Conservation (phyloP, 1,284 basidiomycete genomes). For the Rhodotorula sp. region DNA sequence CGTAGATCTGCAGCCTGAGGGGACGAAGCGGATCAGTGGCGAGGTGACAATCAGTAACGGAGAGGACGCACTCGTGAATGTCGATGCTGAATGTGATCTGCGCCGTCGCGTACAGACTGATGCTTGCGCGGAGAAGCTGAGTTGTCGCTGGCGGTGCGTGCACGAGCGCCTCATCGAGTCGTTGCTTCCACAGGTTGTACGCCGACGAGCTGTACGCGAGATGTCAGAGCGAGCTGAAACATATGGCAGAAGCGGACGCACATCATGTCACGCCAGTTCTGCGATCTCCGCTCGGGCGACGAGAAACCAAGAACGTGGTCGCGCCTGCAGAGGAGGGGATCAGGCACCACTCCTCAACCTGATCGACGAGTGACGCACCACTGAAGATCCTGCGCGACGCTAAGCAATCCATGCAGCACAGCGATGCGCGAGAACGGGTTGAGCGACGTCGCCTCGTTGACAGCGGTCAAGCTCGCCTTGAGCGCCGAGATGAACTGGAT, state of each 20-base stretch:
- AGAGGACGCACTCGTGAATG: slow-evolving; percentile 38
- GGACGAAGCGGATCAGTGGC: not conserved
- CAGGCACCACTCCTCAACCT: too few species aligned
- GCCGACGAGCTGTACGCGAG: slow-evolving; percentile 32
- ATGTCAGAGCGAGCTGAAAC: not conserved
- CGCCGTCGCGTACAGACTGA: slow-evolving; percentile 45
- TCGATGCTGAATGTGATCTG: slow-evolving; percentile 46
- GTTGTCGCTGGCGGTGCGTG: slow-evolving; percentile 36
- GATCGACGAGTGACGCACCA: slow-evolving; percentile 28
- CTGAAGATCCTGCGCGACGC: slow-evolving; percentile 45
- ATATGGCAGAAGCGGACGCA: slow-evolving; percentile 5
- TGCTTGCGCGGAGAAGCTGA: slow-evolving; percentile 44
- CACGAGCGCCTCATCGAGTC: slow-evolving; percentile 42
- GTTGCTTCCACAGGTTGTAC: slow-evolving; percentile 45
- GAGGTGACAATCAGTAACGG: too few species aligned
- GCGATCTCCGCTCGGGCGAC: slow-evolving; percentile 40
- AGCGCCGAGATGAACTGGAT: slow-evolving; percentile 44
- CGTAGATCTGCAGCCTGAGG: slow-evolving; percentile 43
- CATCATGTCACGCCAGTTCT: slow-evolving; percentile 45
- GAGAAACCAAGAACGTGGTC: slow-evolving; percentile 44
- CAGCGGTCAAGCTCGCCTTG: slow-evolving; percentile 42
- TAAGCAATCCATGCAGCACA: slow-evolving; percentile 42
- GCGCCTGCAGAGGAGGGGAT: slow-evolving; percentile 16
- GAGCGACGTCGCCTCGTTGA: slow-evolving; percentile 35
- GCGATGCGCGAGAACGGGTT: slow-evolving; percentile 44